Evolutionary conservation across 106 monocot species (phyloP).

Genomic region (Allium fistulosum): DNA sequence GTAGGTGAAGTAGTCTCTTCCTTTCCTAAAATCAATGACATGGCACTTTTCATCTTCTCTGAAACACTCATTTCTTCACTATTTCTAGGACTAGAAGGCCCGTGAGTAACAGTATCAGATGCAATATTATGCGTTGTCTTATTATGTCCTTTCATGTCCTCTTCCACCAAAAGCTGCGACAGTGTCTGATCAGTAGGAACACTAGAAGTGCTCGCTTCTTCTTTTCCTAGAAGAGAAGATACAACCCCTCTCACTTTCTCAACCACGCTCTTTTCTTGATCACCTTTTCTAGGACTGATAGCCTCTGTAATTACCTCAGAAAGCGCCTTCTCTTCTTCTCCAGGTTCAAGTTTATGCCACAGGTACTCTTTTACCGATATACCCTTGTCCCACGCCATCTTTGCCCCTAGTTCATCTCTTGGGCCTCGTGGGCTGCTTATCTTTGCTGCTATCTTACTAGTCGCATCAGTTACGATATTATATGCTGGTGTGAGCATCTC

Average conservation of each 20-base stretch:
- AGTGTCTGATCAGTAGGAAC: neutral
- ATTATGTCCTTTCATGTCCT: too few relatives aligned
- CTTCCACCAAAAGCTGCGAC: neutral
- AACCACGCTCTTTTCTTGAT: conserved; percentile 18
- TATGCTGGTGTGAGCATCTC: conserved; percentile 43
- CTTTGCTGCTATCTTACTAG: conserved; percentile 24
- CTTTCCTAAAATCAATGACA: conserved; percentile 20
- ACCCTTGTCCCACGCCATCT: conserved; percentile 33
- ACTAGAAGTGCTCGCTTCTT: conserved; percentile 1
- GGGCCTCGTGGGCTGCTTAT: conserved; percentile 15
- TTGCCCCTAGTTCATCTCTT: conserved; percentile 18
- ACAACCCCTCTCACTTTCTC: conserved; percentile 37
- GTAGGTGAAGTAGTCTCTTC: neutral
- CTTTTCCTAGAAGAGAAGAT: conserved; percentile 16
- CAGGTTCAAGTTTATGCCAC: conserved; percentile 54
- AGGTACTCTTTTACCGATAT: conserved; percentile 50
- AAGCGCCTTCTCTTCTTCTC: conserved; percentile 54
- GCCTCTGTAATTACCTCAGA: conserved; percentile 50
- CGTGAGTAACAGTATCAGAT: too few relatives aligned
- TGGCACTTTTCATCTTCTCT: conserved; percentile 33
- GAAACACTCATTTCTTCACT: conserved; percentile 18
- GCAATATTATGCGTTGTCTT: too few relatives aligned
- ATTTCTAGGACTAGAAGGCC: too few relatives aligned
- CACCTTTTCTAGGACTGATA: conserved; percentile 31
- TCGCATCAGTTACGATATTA: conserved; percentile 19